Evolutionary conservation across 106 monocot species (phyloP), one percentile per base, ranked within the genome.

Genomic region (Apostasia ramifera): DNA sequence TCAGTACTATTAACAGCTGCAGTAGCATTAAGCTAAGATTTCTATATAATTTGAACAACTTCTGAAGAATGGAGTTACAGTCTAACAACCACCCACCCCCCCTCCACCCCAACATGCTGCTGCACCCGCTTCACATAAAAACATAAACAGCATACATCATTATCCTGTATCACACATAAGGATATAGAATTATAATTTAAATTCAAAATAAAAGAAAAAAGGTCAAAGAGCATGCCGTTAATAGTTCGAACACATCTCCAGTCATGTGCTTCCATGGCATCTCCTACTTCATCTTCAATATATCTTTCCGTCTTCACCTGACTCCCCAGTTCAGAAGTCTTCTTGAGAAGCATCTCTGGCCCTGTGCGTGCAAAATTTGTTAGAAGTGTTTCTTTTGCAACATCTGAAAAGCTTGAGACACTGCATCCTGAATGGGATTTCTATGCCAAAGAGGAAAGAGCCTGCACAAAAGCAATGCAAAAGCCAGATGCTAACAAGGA

Each of bases 191-290:
- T 26, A 26, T 26, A 26, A 26, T 26, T 26, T 26, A 26, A 26
- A 26, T 26, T 26, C 44, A 44, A 52, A 55, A 43, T 11, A 63
- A 3, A 65, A 48, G 7, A 66, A 69, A 40, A 12, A 73, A 49
- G 53, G 26, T 6, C 5, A 63, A 45, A 57, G 43, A 40, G 53
- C 38, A n/a, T 81, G 92, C 95, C 95, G 57, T 91, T 85, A 56
- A 80, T 11, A 66, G 79, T 85, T 6, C 71, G 82, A 77, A 89
- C 80, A 69, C 89, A 92, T 83, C 79, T 84, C 95, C 95, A 97
- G 48, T 82, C 71, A 71, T 97, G 86, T 70, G 82, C 67, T 75
- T 89, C 86, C 72, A 84, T 66, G 52, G 89, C 89, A 74, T 97
- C 95, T 80, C 77, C 86, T 26, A 38, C 63, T 70, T 91, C 88